These are phyloP conservation scores for Chaetothyriales sp. DNA, from an alignment of 2,329 filamentous ascomycete genomes.

Conservation along the genomic window DNA sequence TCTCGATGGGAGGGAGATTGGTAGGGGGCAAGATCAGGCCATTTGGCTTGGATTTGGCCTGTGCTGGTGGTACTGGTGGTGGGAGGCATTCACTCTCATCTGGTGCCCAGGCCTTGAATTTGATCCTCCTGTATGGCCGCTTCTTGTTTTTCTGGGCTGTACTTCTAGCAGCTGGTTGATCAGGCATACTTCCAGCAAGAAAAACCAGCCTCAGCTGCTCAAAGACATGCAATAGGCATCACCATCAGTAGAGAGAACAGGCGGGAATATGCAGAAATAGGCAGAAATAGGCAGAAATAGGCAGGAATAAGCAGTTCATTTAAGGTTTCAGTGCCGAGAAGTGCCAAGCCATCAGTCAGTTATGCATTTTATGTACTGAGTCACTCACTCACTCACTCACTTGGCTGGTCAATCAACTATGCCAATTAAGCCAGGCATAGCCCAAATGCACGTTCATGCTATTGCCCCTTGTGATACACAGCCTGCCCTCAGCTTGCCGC, in stretches of 20 bases:
- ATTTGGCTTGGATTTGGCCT: background rate
- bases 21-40: no score
- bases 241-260: no score
- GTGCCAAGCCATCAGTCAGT: no score
- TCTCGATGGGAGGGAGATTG: background rate
- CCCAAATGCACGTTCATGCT: background rate
- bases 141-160: background rate
- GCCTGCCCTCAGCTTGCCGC: background rate
- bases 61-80: background rate
- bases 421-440: no score
- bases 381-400: no score
- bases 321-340: no score
- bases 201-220: background rate
- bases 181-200: background rate
- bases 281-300: no score
- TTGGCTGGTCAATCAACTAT: no score
- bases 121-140: background rate
- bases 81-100: background rate
- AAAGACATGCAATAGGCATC: no score
- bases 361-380: no score
- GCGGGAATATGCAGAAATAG: no score
- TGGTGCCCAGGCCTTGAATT: conserved; percentile 1
- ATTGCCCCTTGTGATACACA: background rate
- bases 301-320: no score
- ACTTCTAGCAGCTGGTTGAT: background rate